phyloP scores from a whole-genome alignment of 2,329 filamentous ascomycete genomes.

The Fusarium falciforme region DNA sequence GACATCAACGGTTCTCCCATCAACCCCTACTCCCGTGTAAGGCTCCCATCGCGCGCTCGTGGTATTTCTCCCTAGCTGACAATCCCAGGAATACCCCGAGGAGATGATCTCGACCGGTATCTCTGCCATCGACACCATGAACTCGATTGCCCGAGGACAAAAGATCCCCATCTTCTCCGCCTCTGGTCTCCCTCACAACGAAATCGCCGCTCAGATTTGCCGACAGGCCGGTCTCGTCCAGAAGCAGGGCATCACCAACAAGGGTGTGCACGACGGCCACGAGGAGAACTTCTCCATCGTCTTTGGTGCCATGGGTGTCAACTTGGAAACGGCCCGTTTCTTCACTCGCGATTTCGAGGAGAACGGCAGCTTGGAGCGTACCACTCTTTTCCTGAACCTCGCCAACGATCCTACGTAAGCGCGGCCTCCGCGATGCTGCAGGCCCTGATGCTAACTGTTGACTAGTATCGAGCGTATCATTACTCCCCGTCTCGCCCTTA shows the following conservation, averaged over 20 bases:
- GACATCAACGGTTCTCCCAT: conserved; percentile 99
- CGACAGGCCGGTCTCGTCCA: conserved; percentile 94
- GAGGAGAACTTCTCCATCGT: conserved; percentile 99
- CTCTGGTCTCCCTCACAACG: conserved; percentile 97
- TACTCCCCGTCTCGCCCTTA: conserved; percentile 96
- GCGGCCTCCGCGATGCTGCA: not conserved
- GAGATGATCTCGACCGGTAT: conserved; percentile 99
- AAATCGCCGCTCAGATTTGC: conserved; percentile 99
- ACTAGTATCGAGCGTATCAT: conserved; percentile 98
- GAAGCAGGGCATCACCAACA: conserved; percentile 81
- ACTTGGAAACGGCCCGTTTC: conserved; percentile 98
- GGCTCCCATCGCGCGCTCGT: conserved; percentile 41
- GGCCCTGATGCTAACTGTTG: conserved; percentile 12
- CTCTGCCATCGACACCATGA: conserved; percentile 98
- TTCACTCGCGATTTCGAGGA: conserved; percentile 99
- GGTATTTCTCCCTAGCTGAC: conserved; percentile 26
- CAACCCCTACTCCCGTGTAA: conserved; percentile 95
- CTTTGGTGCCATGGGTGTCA: conserved; percentile 99
- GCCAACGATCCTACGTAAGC: conserved; percentile 97
- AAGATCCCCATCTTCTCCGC: conserved; percentile 99
- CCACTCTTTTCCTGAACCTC: conserved; percentile 97
- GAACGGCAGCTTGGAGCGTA: conserved; percentile 98
- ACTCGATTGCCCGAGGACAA: conserved; percentile 96
- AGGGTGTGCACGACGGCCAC: conserved; percentile 95
- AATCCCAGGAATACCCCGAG: conserved; percentile 88